Conservation (phyloP, 202 grass and related monocot species). For the Saccharum hybrid region DNA sequence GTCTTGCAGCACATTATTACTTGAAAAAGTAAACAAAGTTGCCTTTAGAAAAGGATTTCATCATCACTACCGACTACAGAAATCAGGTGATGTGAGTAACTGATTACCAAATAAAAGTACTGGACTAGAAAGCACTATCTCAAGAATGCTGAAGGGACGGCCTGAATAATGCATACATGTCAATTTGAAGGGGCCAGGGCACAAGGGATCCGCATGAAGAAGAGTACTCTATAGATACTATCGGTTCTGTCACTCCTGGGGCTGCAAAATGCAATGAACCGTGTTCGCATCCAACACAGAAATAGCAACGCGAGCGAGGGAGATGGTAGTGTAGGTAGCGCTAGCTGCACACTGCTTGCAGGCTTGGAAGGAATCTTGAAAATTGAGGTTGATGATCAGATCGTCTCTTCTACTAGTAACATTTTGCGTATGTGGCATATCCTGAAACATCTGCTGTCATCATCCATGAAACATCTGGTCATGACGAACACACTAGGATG, state of each 20-base stretch:
- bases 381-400: no score
- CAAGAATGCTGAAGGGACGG: background rate
- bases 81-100: background rate
- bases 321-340: background rate
- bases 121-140: no score
- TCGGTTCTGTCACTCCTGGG: background rate
- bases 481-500: background rate
- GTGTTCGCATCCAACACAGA: background rate
- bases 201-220: no score
- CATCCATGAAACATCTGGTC: background rate
- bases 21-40: background rate
- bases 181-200: no score
- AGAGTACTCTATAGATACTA: no score
- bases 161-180: no score
- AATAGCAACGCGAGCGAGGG: background rate
- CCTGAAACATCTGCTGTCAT: background rate
- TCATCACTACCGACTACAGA: background rate
- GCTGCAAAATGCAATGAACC: background rate
- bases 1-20: background rate
- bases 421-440: no score
- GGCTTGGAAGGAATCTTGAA: constrained; percentile 3
- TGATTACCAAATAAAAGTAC: background rate
- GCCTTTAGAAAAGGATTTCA: no score
- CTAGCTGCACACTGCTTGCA: background rate
- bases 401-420: background rate